phyloP scores from a whole-genome alignment of 345 rosid species.

The Syzygium grande region DNA sequence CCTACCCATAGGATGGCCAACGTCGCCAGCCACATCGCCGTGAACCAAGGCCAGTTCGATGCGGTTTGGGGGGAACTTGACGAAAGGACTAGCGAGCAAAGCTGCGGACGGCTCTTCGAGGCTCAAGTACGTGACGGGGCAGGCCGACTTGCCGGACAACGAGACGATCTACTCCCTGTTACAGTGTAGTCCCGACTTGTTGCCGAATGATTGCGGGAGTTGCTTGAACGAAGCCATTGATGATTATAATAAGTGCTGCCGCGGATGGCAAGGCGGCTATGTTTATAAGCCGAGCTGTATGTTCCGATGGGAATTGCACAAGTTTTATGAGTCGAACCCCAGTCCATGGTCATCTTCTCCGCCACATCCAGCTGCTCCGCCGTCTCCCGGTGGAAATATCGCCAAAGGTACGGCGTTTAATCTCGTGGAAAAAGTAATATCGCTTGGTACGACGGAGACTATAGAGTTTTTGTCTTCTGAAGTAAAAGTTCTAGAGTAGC shows the following conservation, averaged over 20 bases:
- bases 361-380: neutral
- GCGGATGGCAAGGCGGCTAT: constrained; percentile 30
- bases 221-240: constrained; percentile 15
- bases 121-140: constrained; percentile 30
- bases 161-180: constrained; percentile 25
- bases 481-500: no score
- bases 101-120: constrained; percentile 17
- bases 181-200: constrained; percentile 59
- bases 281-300: constrained; percentile 32
- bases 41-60: constrained; percentile 11
- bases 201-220: constrained; percentile 10
- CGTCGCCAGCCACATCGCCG: neutral
- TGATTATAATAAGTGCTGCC: constrained; percentile 1
- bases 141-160: neutral
- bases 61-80: constrained; percentile 20
- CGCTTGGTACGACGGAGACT: no score
- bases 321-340: constrained; percentile 16
- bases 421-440: neutral
- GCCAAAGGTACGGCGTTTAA: neutral
- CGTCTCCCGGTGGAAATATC: neutral
- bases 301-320: constrained; percentile 39
- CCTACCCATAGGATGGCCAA: neutral
- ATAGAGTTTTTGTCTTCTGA: no score
- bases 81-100: neutral
- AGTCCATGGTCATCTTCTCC: constrained; percentile 1